Evolutionary conservation across 2,329 filamentous ascomycete genomes (phyloP).

Genomic region (Colletotrichum nymphaeae): DNA sequence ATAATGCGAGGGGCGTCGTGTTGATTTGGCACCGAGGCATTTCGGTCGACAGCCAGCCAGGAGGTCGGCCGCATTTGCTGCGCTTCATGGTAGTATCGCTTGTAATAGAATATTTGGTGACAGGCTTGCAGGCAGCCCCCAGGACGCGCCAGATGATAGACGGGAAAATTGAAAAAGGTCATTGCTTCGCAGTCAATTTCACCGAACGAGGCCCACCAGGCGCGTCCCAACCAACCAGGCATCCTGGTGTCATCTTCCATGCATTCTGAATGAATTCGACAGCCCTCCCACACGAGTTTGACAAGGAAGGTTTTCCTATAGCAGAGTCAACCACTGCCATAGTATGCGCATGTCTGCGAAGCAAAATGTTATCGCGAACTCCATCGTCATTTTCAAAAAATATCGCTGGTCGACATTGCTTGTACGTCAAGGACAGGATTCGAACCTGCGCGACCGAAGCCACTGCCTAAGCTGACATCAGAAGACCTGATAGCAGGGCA

Average conservation of each 20-base stretch:
- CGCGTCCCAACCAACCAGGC: not conserved
- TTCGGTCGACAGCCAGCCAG: too few relatives aligned
- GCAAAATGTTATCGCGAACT: not conserved
- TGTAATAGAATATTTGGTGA: not conserved
- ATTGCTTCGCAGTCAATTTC: not conserved
- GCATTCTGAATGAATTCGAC: too few relatives aligned
- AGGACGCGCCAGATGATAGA: not conserved
- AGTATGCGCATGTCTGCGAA: not conserved
- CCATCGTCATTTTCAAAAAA: not conserved
- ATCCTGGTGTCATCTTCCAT: not conserved
- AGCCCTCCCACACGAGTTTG: not conserved
- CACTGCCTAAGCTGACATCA: constrained; percentile 23
- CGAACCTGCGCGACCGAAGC: constrained; percentile 36
- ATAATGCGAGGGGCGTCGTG: not conserved
- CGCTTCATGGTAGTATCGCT: not conserved
- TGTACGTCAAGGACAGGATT: constrained; percentile 34
- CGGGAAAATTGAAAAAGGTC: not conserved
- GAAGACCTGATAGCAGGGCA: constrained; percentile 28
- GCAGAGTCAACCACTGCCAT: not conserved
- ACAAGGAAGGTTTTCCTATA: not conserved
- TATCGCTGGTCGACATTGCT: rapidly evolving
- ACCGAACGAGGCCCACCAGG: not conserved
- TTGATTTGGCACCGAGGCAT: not conserved
- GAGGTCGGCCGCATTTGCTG: not conserved
- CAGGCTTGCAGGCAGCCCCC: not conserved